Conservation (phyloP, 306 rosid species). For the Lathyrus sativus region DNA sequence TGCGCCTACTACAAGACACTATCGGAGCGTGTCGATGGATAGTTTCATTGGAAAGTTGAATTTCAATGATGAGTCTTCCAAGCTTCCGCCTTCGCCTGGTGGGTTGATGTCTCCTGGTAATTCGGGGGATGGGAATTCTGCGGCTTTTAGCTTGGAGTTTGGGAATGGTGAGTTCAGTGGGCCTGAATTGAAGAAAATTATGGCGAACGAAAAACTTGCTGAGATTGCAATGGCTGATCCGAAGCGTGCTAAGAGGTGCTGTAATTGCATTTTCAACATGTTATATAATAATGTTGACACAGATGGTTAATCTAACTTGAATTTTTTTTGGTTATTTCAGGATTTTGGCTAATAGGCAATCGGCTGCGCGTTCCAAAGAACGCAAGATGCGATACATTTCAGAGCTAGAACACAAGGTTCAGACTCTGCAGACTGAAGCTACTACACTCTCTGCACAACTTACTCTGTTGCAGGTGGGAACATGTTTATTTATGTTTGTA, state of each 20-base stretch:
- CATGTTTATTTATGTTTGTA: conserved; percentile 8
- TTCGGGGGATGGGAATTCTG: conserved; percentile 57
- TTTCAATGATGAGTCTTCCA: conserved; percentile 70
- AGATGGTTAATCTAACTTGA: conserved; percentile 6
- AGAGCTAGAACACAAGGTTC: conserved; percentile 94
- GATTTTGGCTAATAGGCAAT: conserved; percentile 93
- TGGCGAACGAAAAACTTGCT: conserved; percentile 93
- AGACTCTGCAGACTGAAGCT: conserved; percentile 92
- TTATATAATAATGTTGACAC: not conserved
- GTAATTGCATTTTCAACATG: conserved; percentile 5
- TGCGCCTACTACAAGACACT: conserved; percentile 70
- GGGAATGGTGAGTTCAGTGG: conserved; percentile 95
- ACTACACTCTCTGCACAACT: conserved; percentile 92
- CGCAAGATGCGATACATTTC: conserved; percentile 93
- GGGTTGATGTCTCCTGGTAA: conserved; percentile 59
- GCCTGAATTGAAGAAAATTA: conserved; percentile 89
- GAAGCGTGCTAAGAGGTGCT: conserved; percentile 88
- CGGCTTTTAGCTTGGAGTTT: conserved; percentile 87
- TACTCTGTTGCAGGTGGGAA: conserved; percentile 76
- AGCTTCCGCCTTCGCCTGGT: conserved; percentile 71
- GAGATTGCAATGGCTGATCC: conserved; percentile 92
- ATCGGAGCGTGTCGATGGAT: conserved; percentile 90
- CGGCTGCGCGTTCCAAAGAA: conserved; percentile 94
- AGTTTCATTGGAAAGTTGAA: conserved; percentile 84
- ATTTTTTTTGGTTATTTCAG: conserved; percentile 38